Conservation (phyloP, 2,329 filamentous ascomycete species). For the Cryoendolithus antarcticus region DNA sequence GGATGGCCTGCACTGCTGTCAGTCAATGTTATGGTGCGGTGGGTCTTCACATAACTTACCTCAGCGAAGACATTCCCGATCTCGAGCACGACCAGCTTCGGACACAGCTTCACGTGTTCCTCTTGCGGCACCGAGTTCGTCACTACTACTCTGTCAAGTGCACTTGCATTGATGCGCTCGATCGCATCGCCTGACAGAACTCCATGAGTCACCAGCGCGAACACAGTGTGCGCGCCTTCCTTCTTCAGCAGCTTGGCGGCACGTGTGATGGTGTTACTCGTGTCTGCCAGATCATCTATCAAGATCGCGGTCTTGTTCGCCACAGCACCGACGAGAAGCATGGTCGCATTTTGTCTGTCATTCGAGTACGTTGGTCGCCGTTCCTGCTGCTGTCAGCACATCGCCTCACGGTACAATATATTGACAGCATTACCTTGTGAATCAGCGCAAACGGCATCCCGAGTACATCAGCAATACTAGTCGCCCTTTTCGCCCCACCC, state of each 20-base stretch:
- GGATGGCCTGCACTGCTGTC: conserved; percentile 51
- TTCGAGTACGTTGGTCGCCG: conserved; percentile 77
- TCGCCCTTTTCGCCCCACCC: conserved; percentile 90
- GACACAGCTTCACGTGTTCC: conserved; percentile 63
- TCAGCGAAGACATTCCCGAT: conserved; percentile 83
- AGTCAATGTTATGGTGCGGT: conserved; percentile 1
- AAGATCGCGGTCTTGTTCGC: conserved; percentile 71
- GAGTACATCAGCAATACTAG: conserved; percentile 83
- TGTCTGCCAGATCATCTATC: conserved; percentile 89
- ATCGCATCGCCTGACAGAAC: conserved; percentile 93
- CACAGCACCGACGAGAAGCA: conserved; percentile 91
- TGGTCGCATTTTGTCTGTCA: conserved; percentile 67
- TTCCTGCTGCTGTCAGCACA: conserved; percentile 45
- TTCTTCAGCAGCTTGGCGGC: conserved; percentile 95
- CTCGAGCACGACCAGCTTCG: conserved; percentile 85
- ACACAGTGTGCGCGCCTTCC: conserved; percentile 77
- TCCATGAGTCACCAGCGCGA: conserved; percentile 86
- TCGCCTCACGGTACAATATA: too few relatives aligned
- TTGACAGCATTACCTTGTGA: too few relatives aligned
- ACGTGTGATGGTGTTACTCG: conserved; percentile 90
- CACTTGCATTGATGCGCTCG: conserved; percentile 82
- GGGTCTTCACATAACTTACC: conserved; percentile 32
- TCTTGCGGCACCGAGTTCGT: conserved; percentile 90
- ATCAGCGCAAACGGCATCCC: conserved; percentile 95
- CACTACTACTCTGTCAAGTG: conserved; percentile 84